phyloP scores from a whole-genome alignment of 78 protist species.

The Pigoraptor vietnamica region DNA sequence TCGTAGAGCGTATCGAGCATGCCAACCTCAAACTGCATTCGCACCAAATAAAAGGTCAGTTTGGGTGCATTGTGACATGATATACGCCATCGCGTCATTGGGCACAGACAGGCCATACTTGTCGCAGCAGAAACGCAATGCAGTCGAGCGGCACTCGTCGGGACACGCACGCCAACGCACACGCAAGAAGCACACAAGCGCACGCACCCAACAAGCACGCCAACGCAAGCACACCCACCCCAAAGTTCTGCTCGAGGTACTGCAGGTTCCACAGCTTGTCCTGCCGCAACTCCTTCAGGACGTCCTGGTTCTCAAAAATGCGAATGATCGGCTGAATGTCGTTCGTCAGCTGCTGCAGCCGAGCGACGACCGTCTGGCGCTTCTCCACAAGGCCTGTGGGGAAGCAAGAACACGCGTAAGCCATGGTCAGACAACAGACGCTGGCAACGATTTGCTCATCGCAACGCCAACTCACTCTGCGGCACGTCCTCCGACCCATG shows the following conservation, averaged over 20 bases:
- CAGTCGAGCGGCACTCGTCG: too few relatives aligned
- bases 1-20: constrained; percentile 33
- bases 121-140: too few relatives aligned
- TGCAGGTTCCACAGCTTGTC: constrained; percentile 11
- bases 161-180: neutral
- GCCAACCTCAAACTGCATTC: constrained; percentile 8
- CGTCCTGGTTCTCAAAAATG: constrained; percentile 13
- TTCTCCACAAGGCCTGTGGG: neutral
- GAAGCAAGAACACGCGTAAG: neutral
- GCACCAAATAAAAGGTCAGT: neutral
- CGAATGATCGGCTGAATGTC: neutral
- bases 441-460: neutral
- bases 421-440: neutral
- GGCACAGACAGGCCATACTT: neutral
- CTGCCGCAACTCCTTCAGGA: constrained; percentile 9
- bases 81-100: neutral
- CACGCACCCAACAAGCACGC: neutral
- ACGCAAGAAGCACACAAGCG: neutral
- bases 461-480: neutral
- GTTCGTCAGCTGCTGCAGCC: neutral
- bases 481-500: neutral
- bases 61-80: neutral
- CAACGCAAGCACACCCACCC: neutral
- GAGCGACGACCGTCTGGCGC: neutral
- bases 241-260: constrained; percentile 18